These are phyloP conservation scores for Annulohypoxylon nitens DNA, from an alignment of 495 filamentous ascomycete genomes.

Conservation along the genomic window DNA sequence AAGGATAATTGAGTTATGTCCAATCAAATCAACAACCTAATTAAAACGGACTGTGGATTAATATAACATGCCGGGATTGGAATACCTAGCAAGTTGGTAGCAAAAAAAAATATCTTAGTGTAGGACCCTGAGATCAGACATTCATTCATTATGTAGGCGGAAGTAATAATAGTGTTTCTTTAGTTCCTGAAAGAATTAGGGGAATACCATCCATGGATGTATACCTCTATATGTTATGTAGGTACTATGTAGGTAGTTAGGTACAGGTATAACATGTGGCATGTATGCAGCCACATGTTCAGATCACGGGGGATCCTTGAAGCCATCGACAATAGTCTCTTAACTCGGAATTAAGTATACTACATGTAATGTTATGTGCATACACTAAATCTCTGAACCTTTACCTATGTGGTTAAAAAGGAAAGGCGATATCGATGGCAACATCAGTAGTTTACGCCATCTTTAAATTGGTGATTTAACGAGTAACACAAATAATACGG, in stretches of 20 bases:
- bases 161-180: background rate
- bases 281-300: conserved; percentile 38
- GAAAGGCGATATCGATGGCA: conserved; percentile 22
- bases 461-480: conserved; percentile 43
- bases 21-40: conserved; percentile 40
- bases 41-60: conserved; percentile 18
- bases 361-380: conserved; percentile 1
- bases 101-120: conserved; percentile 9
- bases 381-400: conserved; percentile 4
- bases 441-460: conserved; percentile 30
- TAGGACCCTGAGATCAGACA: conserved; percentile 31
- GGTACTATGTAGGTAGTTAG: background rate
- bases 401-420: conserved; percentile 17
- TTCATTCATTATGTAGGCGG: too few species aligned
- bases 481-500: conserved; percentile 39
- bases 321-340: conserved; percentile 2
- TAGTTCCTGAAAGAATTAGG: conserved; percentile 11
- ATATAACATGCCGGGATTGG: conserved; percentile 31
- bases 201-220: background rate
- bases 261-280: conserved; percentile 4
- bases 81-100: background rate
- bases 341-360: conserved; percentile 11
- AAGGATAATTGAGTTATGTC: conserved; percentile 33
- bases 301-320: conserved; percentile 11
- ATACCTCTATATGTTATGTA: conserved; percentile 19